These are phyloP conservation scores for Bipolaris gigantea DNA, from an alignment of 2,329 filamentous ascomycete genomes.

Conservation along the genomic window DNA sequence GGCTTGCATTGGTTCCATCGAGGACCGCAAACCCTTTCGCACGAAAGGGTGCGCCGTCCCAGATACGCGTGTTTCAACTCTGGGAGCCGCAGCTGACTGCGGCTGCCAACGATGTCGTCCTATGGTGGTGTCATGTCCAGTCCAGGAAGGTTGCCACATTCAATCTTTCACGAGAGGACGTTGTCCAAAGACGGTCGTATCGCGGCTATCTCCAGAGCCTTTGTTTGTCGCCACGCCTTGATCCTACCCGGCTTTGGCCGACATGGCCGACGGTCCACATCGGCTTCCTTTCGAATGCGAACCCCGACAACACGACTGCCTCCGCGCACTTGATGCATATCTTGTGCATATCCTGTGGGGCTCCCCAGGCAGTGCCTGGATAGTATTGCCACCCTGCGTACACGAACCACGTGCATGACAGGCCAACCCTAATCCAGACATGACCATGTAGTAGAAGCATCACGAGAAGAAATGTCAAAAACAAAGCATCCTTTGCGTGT, in stretches of 20 bases:
- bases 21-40: constrained; percentile 27
- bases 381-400: not conserved
- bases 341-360: not conserved
- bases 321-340: not conserved
- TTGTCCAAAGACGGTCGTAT: not conserved
- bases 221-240: not conserved
- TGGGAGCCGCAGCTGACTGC: constrained; percentile 12
- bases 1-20: constrained; percentile 16
- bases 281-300: not conserved
- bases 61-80: constrained; percentile 9
- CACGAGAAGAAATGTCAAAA: not conserved
- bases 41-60: constrained; percentile 23
- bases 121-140: constrained; percentile 17
- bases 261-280: not conserved
- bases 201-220: not conserved
- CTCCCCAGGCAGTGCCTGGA: not conserved
- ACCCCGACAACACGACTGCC: not conserved
- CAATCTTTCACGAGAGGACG: not conserved
- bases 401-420: not conserved
- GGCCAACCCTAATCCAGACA: not conserved
- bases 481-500: not conserved
- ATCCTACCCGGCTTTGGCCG: not conserved
- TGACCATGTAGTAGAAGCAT: not conserved
- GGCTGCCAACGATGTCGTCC: constrained; percentile 2
- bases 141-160: not conserved